Evolutionary conservation across 75 land plant species (phyloP).

Genomic region (Pseudotsuga menziesii): DNA sequence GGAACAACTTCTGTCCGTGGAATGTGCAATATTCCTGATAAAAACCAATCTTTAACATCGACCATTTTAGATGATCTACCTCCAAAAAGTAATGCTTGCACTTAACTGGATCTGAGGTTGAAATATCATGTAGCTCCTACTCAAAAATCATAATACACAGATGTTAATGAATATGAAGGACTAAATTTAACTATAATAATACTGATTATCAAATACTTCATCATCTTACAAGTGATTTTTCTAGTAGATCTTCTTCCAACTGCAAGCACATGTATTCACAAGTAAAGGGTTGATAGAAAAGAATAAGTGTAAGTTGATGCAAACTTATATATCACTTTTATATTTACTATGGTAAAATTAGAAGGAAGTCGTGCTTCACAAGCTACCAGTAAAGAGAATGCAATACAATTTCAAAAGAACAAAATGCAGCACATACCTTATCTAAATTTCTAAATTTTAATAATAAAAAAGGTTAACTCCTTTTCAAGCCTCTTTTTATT

Average conservation of each 20-base stretch:
- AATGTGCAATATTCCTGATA: no score
- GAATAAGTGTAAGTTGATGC: not conserved
- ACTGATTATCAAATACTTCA: not conserved
- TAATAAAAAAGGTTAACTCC: no score
- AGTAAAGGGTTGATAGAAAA: not conserved
- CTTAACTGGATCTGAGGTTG: conserved; percentile 57
- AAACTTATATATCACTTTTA: not conserved
- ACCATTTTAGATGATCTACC: conserved; percentile 83
- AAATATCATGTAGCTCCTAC: conserved; percentile 91
- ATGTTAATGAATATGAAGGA: no score
- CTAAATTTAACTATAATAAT: no score
- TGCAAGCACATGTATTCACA: conserved; percentile 24
- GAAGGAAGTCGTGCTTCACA: not conserved
- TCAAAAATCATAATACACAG: not conserved
- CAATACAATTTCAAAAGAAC: not conserved
- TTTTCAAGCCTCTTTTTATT: no score
- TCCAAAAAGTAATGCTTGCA: conserved; percentile 91
- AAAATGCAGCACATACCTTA: conserved; percentile 49
- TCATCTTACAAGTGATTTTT: conserved; percentile 68
- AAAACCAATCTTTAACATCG: conserved; percentile 70
- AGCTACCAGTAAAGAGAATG: not conserved
- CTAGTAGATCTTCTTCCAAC: conserved; percentile 66
- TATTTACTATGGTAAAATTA: not conserved
- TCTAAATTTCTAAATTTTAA: no score
- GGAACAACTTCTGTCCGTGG: no score